Conservation (phyloP, 768 basidiomycete genomes). For the Dacryopinax spathularia region DNA sequence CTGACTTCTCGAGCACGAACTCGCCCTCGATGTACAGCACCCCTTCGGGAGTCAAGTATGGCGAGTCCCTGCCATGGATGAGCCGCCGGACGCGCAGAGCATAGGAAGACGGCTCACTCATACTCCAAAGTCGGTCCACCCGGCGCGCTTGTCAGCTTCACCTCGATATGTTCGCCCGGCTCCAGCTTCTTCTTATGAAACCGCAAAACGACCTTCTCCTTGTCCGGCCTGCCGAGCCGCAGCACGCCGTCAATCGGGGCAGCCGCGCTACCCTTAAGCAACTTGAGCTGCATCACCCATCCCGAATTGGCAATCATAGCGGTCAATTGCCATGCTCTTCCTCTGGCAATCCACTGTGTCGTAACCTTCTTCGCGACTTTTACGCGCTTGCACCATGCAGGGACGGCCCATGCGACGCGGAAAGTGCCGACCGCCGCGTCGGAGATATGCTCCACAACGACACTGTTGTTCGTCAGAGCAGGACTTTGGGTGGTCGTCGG, state of each 20-base stretch:
- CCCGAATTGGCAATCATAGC: neutral
- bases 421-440: constrained; percentile 4
- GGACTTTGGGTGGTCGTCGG: no score
- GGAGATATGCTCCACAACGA: neutral
- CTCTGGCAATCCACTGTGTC: constrained; percentile 5
- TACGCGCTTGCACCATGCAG: constrained; percentile 11
- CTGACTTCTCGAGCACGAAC: neutral
- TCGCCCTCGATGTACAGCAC: neutral
- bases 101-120: neutral
- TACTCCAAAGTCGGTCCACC: neutral
- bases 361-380: constrained; percentile 13
- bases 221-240: neutral
- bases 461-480: neutral
- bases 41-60: neutral
- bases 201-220: neutral
- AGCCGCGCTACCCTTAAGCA: neutral
- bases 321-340: neutral
- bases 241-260: constrained; percentile 1
- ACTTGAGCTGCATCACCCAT: neutral
- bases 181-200: neutral
- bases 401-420: constrained; percentile 10
- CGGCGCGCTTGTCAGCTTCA: neutral
- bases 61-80: neutral
- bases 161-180: neutral
- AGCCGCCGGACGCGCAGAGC: neutral